Evolutionary conservation across 2,329 filamentous ascomycete genomes (phyloP).

Genomic region (Pseudovirgaria hyperparasitica): DNA sequence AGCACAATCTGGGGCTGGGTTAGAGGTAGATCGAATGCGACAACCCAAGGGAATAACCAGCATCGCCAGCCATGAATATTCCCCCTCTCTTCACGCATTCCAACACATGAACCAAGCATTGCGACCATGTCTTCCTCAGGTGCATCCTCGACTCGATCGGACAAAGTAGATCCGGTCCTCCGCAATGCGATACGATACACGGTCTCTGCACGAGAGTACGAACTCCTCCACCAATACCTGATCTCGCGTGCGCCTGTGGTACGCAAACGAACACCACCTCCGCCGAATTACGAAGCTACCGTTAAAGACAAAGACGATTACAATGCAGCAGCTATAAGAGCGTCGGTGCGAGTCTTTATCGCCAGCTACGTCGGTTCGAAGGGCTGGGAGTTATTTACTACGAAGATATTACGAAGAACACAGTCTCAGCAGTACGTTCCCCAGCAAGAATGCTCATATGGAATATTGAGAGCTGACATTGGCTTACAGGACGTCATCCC

Average conservation of each 20-base stretch:
- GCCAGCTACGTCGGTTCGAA: conserved; percentile 31
- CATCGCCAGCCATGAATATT: too few species aligned
- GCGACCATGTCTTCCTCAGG: conserved; percentile 19
- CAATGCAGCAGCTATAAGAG: conserved; percentile 34
- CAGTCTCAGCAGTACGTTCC: conserved; percentile 12
- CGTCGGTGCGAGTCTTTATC: conserved; percentile 31
- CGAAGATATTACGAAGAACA: conserved; percentile 22
- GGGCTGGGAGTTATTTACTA: conserved; percentile 30
- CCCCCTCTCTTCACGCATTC: too few species aligned
- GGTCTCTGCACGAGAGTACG: conserved; percentile 72
- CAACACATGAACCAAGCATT: too few species aligned
- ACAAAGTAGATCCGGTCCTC: conserved; percentile 53
- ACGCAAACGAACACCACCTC: conserved; percentile 39
- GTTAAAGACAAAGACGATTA: conserved; percentile 34
- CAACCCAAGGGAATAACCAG: too few species aligned
- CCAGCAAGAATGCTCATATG: not conserved
- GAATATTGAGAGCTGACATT: conserved; percentile 5
- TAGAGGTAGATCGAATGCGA: too few species aligned
- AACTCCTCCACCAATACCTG: conserved; percentile 69
- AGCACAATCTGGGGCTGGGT: too few species aligned
- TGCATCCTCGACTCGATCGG: conserved; percentile 14
- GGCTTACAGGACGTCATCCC: conserved; percentile 7
- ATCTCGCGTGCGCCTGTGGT: conserved; percentile 57
- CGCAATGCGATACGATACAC: conserved; percentile 82
- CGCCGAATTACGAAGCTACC: conserved; percentile 39